phyloP scores from a whole-genome alignment of 1,139 yeast genomes.

The Kazachstania sp. region DNA sequence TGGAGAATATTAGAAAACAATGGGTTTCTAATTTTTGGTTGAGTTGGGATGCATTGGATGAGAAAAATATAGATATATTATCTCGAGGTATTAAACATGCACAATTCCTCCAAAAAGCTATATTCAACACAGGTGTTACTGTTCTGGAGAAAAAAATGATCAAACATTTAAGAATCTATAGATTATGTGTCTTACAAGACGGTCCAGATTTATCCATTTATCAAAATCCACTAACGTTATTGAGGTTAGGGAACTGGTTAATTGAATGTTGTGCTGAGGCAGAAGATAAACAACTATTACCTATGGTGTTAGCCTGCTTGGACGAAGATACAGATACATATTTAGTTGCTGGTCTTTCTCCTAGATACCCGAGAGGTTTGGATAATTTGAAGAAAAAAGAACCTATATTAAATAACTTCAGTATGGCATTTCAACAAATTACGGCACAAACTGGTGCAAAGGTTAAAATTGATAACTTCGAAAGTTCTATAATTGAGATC shows the following conservation, averaged over 20 bases:
- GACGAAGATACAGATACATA: conserved; percentile 71
- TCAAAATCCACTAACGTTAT: conserved; percentile 75
- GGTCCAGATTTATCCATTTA: conserved; percentile 76
- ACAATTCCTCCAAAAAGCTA: conserved; percentile 70
- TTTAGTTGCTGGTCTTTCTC: conserved; percentile 84
- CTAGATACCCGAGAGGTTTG: conserved; percentile 63
- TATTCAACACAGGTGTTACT: conserved; percentile 83
- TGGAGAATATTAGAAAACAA: conserved; percentile 40
- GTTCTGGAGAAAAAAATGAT: conserved; percentile 73
- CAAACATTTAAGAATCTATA: conserved; percentile 69
- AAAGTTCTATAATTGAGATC: conserved; percentile 86
- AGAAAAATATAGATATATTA: conserved; percentile 46
- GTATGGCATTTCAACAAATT: conserved; percentile 82
- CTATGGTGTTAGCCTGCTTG: conserved; percentile 81
- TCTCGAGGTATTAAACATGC: conserved; percentile 72
- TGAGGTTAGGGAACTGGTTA: conserved; percentile 84
- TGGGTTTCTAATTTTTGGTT: conserved; percentile 93
- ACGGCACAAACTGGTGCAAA: conserved; percentile 79
- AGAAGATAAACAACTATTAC: conserved; percentile 57
- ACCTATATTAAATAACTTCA: conserved; percentile 61
- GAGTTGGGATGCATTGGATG: conserved; percentile 85
- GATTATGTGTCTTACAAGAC: conserved; percentile 82
- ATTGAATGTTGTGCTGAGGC: conserved; percentile 82
- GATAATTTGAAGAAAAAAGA: conserved; percentile 38
- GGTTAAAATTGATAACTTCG: conserved; percentile 87